phyloP scores from a whole-genome alignment of 2,329 filamentous ascomycete genomes.

The Incumbomyces delicatus region DNA sequence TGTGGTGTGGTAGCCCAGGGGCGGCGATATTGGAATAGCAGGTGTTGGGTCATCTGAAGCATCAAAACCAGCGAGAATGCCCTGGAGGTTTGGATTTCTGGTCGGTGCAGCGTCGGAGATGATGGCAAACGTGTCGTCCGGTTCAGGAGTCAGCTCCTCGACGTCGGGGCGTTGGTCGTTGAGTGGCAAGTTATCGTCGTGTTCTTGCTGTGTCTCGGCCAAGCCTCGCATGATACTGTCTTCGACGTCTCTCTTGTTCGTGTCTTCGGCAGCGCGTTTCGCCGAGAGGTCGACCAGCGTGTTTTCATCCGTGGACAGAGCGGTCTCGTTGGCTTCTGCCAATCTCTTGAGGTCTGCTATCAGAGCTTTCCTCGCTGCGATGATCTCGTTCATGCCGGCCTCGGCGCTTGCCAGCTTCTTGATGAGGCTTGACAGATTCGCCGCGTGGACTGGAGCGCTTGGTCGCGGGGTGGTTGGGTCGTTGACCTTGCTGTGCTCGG shows the following conservation, averaged over 20 bases:
- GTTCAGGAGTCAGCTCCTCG: constrained; percentile 20
- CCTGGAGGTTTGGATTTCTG: constrained; percentile 17
- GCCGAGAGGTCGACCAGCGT: constrained; percentile 53
- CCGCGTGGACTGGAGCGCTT: constrained; percentile 81
- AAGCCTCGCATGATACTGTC: constrained; percentile 81
- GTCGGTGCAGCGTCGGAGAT: not conserved
- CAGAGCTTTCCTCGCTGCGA: constrained; percentile 71
- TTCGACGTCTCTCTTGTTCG: constrained; percentile 80
- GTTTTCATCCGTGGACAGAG: constrained; percentile 59
- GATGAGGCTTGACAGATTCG: constrained; percentile 77
- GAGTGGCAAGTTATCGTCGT: constrained; percentile 33
- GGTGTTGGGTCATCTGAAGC: constrained; percentile 8
- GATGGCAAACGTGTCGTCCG: constrained; percentile 5
- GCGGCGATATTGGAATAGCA: not conserved
- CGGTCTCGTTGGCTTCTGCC: constrained; percentile 60
- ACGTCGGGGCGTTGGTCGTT: constrained; percentile 16
- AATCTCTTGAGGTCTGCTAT: constrained; percentile 75
- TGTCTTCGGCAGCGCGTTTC: constrained; percentile 64
- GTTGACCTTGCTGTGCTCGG: constrained; percentile 76
- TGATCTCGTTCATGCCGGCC: constrained; percentile 75
- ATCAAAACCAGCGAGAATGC: constrained; percentile 15
- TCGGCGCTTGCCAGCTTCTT: constrained; percentile 84
- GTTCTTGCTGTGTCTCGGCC: constrained; percentile 27
- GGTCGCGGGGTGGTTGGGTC: constrained; percentile 60
- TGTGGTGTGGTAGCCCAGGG: constrained; percentile 4